These are phyloP conservation scores for Hyaloperonospora brassicae DNA, from an alignment of 352 stramenopile genomes.

Conservation along the genomic window DNA sequence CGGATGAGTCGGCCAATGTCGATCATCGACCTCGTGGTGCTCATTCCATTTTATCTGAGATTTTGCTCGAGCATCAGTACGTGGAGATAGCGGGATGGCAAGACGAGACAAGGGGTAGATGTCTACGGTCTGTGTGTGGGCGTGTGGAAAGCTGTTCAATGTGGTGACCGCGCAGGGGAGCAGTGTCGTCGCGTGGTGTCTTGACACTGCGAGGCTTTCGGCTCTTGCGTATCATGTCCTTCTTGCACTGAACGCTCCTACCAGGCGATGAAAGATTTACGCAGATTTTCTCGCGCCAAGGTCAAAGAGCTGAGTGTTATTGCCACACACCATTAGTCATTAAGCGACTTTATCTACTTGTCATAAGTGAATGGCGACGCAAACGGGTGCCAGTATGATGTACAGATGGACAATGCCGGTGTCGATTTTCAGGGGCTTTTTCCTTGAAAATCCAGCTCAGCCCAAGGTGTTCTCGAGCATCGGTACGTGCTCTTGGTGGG, in stretches of 20 bases:
- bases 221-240: slow-evolving; percentile 72
- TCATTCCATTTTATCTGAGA: slow-evolving; percentile 81
- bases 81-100: slow-evolving; percentile 6
- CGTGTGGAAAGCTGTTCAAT: neutral
- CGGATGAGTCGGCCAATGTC: slow-evolving; percentile 80
- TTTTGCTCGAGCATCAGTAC: slow-evolving; percentile 55
- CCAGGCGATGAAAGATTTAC: slow-evolving; percentile 66
- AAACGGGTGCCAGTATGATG: neutral
- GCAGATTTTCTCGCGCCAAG: slow-evolving; percentile 65
- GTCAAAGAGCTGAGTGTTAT: slow-evolving; percentile 70
- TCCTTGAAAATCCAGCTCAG: slow-evolving; percentile 65
- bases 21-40: slow-evolving; percentile 63
- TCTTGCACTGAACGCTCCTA: slow-evolving; percentile 72
- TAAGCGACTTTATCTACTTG: slow-evolving; percentile 74
- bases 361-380: slow-evolving; percentile 15
- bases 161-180: slow-evolving; percentile 17
- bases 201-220: slow-evolving; percentile 66
- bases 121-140: no score
- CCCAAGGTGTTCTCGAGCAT: slow-evolving; percentile 74
- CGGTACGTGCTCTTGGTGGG: slow-evolving; percentile 69
- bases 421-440: slow-evolving; percentile 39
- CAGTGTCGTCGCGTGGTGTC: slow-evolving; percentile 37
- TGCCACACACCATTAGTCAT: slow-evolving; percentile 63
- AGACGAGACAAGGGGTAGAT: neutral
- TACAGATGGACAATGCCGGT: neutral